These are phyloP conservation scores for Venturia asperata DNA, from an alignment of 2,329 filamentous ascomycete species.

Conservation along the genomic window DNA sequence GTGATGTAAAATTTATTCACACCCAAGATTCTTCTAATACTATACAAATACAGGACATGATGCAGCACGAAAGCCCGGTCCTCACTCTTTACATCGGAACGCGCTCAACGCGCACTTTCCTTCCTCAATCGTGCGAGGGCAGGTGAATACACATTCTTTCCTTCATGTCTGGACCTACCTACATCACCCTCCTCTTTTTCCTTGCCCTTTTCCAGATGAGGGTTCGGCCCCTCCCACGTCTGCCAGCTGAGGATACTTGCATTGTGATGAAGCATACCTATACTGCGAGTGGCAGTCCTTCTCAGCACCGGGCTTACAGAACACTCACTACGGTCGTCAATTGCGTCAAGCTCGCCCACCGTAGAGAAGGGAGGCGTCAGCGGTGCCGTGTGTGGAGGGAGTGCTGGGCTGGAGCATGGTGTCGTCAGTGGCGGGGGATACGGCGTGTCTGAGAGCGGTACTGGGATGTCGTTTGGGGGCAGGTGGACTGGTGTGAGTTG, in stretches of 20 bases:
- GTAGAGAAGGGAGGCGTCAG: neutral
- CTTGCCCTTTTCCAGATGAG: neutral
- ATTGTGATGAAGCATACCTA: neutral
- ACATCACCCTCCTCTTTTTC: neutral
- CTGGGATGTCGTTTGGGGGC: neutral
- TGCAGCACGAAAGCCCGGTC: neutral
- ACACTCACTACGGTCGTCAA: neutral
- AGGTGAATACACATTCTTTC: neutral
- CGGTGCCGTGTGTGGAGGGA: neutral
- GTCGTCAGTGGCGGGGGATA: neutral
- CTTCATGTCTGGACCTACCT: neutral
- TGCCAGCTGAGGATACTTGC: conserved; percentile 4
- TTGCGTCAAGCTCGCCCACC: neutral
- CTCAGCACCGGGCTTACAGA: neutral
- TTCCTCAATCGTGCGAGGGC: neutral
- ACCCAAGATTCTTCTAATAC: neutral
- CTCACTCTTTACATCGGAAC: neutral
- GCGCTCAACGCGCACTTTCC: neutral
- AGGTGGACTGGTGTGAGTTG: neutral
- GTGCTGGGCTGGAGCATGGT: neutral
- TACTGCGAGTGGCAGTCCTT: neutral
- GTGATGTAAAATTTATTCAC: too few species aligned
- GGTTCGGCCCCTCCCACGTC: neutral
- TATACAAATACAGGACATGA: neutral
- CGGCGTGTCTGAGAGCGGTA: neutral